Conservation (phyloP, 306 rosid genomes). For the Cicer chorassanicum region DNA sequence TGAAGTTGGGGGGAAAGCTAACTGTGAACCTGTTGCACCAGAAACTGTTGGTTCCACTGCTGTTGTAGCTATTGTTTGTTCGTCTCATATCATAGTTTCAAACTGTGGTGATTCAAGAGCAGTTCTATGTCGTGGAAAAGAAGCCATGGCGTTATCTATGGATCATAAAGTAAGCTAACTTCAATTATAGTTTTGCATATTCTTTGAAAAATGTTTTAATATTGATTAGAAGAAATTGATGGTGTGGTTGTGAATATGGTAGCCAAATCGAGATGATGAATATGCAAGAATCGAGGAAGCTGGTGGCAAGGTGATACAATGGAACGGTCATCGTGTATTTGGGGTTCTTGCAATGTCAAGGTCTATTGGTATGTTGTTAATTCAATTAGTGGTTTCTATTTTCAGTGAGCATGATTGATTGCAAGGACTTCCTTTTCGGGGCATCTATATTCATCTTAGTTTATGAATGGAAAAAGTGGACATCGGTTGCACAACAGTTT, state of each 20-base stretch:
- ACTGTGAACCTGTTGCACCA: slow-evolving; percentile 74
- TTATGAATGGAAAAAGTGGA: slow-evolving; percentile 6
- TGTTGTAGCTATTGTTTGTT: slow-evolving; percentile 77
- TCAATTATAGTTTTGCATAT: slow-evolving; percentile 15
- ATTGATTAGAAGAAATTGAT: slow-evolving; percentile 40
- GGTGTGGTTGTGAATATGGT: slow-evolving; percentile 42
- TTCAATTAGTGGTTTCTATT: not conserved
- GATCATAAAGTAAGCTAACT: slow-evolving; percentile 80
- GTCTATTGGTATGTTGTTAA: slow-evolving; percentile 72
- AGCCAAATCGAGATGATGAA: slow-evolving; percentile 95
- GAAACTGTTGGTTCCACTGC: slow-evolving; percentile 97
- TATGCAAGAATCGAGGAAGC: slow-evolving; percentile 93
- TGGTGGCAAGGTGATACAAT: slow-evolving; percentile 94
- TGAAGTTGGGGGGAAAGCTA: slow-evolving; percentile 78
- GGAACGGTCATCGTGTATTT: slow-evolving; percentile 95
- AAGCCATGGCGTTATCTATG: slow-evolving; percentile 79
- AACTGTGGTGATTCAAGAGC: slow-evolving; percentile 96
- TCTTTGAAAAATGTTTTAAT: slow-evolving; percentile 8
- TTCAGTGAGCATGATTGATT: slow-evolving; percentile 5
- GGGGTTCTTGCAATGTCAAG: slow-evolving; percentile 98
- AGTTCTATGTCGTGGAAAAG: slow-evolving; percentile 88
- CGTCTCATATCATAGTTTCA: slow-evolving; percentile 85
- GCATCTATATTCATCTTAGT: not conserved
- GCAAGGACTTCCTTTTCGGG: slow-evolving; percentile 5
- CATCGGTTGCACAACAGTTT: not conserved